phyloP scores from a whole-genome alignment of 805 yeast genomes.

The Kodamaea restingae region DNA sequence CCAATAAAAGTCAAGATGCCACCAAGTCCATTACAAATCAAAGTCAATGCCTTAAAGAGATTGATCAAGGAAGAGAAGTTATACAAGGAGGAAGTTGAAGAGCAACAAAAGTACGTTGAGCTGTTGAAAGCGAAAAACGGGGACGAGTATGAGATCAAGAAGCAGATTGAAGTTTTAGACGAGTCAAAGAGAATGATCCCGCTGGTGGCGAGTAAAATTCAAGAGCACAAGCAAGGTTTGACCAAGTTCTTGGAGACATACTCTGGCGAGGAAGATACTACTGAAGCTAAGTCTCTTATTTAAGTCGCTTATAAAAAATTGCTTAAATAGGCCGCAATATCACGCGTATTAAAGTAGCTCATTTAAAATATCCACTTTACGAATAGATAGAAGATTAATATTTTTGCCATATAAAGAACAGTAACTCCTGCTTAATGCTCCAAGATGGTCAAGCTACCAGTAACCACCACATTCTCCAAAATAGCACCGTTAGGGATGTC shows the following conservation, averaged over 20 bases:
- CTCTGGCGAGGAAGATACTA: slow-evolving; percentile 32
- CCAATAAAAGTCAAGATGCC: slow-evolving; percentile 43
- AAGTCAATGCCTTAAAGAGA: slow-evolving; percentile 63
- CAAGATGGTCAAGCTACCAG: slow-evolving; percentile 91
- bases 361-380: background rate
- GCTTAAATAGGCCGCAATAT: no score
- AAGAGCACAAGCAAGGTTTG: slow-evolving; percentile 35
- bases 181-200: slow-evolving; percentile 39
- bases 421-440: slow-evolving; percentile 86
- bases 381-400: background rate
- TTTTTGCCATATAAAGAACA: no score
- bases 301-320: no score
- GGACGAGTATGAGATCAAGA: slow-evolving; percentile 65
- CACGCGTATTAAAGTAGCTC: no score
- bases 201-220: slow-evolving; percentile 17
- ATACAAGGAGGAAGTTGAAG: slow-evolving; percentile 56
- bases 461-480: slow-evolving; percentile 93
- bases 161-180: slow-evolving; percentile 34
- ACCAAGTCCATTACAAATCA: slow-evolving; percentile 68
- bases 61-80: slow-evolving; percentile 62
- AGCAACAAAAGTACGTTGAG: slow-evolving; percentile 48
- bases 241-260: slow-evolving; percentile 35
- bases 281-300: slow-evolving; percentile 23
- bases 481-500: slow-evolving; percentile 96
- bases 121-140: slow-evolving; percentile 42